A percentile compares a stretch with the other conserved stretches of the same genome.
Evolutionary conservation across 169 alveolate genomes (phyloP).

Genomic region (Theileria equi): DNA sequence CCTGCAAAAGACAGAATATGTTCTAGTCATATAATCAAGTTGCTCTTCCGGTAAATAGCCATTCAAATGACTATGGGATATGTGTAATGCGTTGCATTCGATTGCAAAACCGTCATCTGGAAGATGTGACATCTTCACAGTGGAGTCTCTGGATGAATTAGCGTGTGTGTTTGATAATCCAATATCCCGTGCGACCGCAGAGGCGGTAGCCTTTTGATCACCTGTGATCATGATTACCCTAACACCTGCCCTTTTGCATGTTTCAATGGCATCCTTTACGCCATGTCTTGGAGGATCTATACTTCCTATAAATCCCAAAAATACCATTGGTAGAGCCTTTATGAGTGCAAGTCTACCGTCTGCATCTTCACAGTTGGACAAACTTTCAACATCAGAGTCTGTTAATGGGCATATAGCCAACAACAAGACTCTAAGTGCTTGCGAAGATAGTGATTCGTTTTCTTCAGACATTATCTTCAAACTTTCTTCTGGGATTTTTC

Average conservation of each 20-base stretch:
- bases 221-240: conserved; percentile 99
- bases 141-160: background rate
- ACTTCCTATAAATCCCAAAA: conserved; percentile 84
- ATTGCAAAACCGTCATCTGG: conserved; percentile 21
- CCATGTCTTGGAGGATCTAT: conserved; percentile 96
- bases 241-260: conserved; percentile 94
- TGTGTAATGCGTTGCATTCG: conserved; percentile 75
- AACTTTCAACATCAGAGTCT: conserved; percentile 62
- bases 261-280: conserved; percentile 94
- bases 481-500: conserved; percentile 14
- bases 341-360: conserved; percentile 74
- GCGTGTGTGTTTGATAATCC: conserved; percentile 6
- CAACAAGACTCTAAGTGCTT: conserved; percentile 84
- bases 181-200: conserved; percentile 91
- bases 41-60: conserved; percentile 74
- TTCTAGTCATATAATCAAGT: conserved; percentile 73
- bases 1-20: conserved; percentile 80
- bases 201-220: conserved; percentile 94
- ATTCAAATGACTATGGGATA: conserved; percentile 69
- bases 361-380: conserved; percentile 73
- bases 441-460: conserved; percentile 69
- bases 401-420: conserved; percentile 81
- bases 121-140: background rate
- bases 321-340: conserved; percentile 27
- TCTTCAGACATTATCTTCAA: conserved; percentile 17